Conservation (phyloP, 306 rosid genomes). For the Phaseolus lunatus region DNA sequence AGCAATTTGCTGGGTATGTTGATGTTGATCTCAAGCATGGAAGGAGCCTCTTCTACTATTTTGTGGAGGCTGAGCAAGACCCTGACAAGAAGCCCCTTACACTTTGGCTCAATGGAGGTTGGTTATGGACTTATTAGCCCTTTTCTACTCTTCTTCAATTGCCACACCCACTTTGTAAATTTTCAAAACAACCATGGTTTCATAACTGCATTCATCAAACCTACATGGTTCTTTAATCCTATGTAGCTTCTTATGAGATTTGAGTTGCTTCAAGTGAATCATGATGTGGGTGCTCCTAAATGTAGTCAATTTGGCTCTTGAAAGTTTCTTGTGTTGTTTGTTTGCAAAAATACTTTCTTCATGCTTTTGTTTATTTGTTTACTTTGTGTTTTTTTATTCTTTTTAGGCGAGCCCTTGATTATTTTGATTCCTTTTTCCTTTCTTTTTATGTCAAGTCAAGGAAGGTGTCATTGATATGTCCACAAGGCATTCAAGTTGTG, state of each 20-base stretch:
- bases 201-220: not conserved
- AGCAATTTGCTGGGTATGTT: slow-evolving; percentile 79
- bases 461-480: slow-evolving; percentile 29
- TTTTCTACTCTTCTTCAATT: not conserved
- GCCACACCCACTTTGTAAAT: not conserved
- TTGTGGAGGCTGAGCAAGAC: slow-evolving; percentile 66
- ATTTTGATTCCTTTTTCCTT: not conserved
- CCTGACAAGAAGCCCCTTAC: slow-evolving; percentile 62
- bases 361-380: not conserved
- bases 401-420: slow-evolving; percentile 36
- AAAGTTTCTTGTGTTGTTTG: not conserved
- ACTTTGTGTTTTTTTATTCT: not conserved
- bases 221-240: not conserved
- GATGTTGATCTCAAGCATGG: slow-evolving; percentile 70
- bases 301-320: not conserved
- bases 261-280: not conserved
- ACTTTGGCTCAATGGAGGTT: slow-evolving; percentile 97
- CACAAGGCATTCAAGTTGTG: not conserved
- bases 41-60: slow-evolving; percentile 80
- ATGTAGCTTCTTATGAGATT: not conserved
- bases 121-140: not conserved
- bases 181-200: not conserved
- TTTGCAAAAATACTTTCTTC: not conserved
- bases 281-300: not conserved
- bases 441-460: not conserved